Percentiles rank a stretch among this genome's conserved stretches.
phyloP scores from a whole-genome alignment of 495 filamentous ascomycete genomes.

The Neurospora discreta region DNA sequence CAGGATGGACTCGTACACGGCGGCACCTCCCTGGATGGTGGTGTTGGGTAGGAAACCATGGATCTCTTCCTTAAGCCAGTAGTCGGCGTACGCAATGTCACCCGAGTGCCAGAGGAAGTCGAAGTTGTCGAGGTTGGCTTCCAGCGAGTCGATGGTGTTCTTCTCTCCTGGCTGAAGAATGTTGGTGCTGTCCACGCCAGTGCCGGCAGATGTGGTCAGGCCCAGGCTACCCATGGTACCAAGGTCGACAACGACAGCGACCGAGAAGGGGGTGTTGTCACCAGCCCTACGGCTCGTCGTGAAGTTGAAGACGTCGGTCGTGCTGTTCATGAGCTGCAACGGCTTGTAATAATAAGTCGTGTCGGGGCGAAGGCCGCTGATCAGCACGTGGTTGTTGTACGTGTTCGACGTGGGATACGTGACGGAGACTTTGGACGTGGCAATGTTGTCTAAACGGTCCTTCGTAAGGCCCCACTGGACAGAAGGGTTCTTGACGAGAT shows the following conservation, averaged over 20 bases:
- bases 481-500: slow-evolving; percentile 25
- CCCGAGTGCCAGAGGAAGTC: slow-evolving; percentile 27
- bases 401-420: slow-evolving; percentile 42
- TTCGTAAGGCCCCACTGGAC: slow-evolving; percentile 32
- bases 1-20: slow-evolving; percentile 41
- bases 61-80: slow-evolving; percentile 38
- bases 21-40: not conserved
- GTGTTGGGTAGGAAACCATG: slow-evolving; percentile 23
- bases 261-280: slow-evolving; percentile 33
- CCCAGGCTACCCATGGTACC: slow-evolving; percentile 32
- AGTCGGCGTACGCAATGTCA: slow-evolving; percentile 43
- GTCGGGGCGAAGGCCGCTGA: slow-evolving; percentile 32
- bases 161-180: slow-evolving; percentile 20
- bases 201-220: slow-evolving; percentile 16
- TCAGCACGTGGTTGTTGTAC: slow-evolving; percentile 36
- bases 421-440: slow-evolving; percentile 28
- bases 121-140: slow-evolving; percentile 7
- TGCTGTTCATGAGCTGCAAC: not conserved
- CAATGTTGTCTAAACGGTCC: slow-evolving; percentile 13
- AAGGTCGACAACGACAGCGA: slow-evolving; percentile 43
- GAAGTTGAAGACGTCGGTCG: slow-evolving; percentile 10
- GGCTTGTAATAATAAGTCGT: slow-evolving; percentile 41
- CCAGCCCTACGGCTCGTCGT: slow-evolving; percentile 23
- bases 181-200: slow-evolving; percentile 10
- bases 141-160: slow-evolving; percentile 28